Evolutionary conservation across 306 rosid species (phyloP), one percentile per base, ranked within the genome.

Genomic region (Fagus sylvatica): DNA sequence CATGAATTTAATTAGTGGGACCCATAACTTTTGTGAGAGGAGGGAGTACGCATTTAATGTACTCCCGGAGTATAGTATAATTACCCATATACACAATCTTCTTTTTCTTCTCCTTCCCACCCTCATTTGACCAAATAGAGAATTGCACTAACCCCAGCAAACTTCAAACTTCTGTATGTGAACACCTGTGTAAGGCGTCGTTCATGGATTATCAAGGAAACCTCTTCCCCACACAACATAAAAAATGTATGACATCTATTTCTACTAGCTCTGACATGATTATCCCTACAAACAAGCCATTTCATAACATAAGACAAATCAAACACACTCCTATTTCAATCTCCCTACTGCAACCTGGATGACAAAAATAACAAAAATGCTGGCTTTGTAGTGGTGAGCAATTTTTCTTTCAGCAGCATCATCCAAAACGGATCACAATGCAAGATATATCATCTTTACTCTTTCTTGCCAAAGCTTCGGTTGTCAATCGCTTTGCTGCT

Each of bases 371-470:
- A 66, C 15, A 39, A 17, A 66, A 39, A 30, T 16, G 15, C 71
- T 57, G 36, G 8, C 12, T 30, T 28, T 57, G 64, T 57, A 66
- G 71, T 17, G 49, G 13, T 16, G 46, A 16, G 71, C 71, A 66
- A 66, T 13, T 66, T 66, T 55, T 39, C 41, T 39, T 42, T 13
- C 69, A 39, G 71, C 49, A 17, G 37, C 43, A 53, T 76, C 65
- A 76, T 76, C 80, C 80, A 76, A 76, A 76, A 37, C 80, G 74
- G 68, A 76, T 69, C 41, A 82, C 86, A 59, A 82, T 74, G 82
- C 86, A 82, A n/a, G 85, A 82, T 78, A 82, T 82, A 51, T 78
- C 86, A 59, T 82, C 86, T 72, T 69, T 78, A 69, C 86, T 82
- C 32, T 82, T 74, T 56, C 71, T 73, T 19, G 73, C 59, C 70